Evolutionary conservation across 306 rosid species (phyloP).

Genomic region (Astragalus membranaceus): DNA sequence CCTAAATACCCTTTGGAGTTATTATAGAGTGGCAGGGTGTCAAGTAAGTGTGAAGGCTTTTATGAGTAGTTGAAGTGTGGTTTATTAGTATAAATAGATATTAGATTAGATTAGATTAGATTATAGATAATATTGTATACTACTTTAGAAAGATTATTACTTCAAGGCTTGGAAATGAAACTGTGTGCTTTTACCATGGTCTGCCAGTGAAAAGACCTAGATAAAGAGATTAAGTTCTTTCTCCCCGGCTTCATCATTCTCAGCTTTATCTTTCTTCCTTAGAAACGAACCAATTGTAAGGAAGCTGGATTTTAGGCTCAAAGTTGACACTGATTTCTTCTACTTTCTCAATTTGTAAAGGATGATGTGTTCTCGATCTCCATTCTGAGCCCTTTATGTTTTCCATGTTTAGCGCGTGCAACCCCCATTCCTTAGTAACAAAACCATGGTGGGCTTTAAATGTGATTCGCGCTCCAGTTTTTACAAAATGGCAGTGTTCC

Average conservation of each 20-base stretch:
- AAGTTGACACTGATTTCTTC: background rate
- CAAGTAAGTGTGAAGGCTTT: too few relatives aligned
- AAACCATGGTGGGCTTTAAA: background rate
- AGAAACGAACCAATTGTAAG: background rate
- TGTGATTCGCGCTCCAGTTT: background rate
- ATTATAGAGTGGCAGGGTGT: too few relatives aligned
- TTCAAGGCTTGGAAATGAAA: too few relatives aligned
- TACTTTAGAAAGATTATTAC: too few relatives aligned
- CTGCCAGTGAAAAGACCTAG: too few relatives aligned
- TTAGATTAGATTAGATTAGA: too few relatives aligned
- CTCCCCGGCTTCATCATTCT: background rate
- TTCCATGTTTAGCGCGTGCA: background rate
- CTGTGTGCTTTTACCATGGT: too few relatives aligned
- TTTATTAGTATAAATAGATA: too few relatives aligned
- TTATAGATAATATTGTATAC: too few relatives aligned
- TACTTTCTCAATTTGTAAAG: background rate
- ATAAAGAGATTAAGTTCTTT: background rate
- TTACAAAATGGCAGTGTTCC: constrained; percentile 9
- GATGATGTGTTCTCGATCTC: background rate
- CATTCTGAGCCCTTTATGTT: background rate
- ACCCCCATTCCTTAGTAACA: background rate
- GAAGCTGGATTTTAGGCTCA: background rate
- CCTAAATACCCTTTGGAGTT: too few relatives aligned
- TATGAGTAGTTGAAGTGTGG: too few relatives aligned
- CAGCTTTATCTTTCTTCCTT: background rate